Percentiles rank a stretch among this genome's conserved stretches.
phyloP scores from a whole-genome alignment of 805 yeast species.

The Ogataea parapolymorpha region DNA sequence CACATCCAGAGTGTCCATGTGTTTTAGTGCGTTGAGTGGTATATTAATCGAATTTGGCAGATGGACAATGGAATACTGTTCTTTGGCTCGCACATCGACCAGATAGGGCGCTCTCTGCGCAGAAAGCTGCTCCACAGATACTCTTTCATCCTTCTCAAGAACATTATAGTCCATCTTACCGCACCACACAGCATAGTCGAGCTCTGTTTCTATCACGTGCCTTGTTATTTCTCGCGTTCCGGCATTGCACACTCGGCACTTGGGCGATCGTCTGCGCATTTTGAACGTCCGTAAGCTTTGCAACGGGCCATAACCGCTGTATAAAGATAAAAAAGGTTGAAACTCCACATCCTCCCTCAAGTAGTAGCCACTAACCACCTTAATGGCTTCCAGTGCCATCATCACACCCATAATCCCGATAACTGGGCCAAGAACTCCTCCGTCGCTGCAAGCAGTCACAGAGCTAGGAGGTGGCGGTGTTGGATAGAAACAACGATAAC shows the following conservation, averaged over 20 bases:
- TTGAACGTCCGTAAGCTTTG: constrained; percentile 70
- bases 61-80: constrained; percentile 67
- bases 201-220: constrained; percentile 42
- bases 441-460: constrained; percentile 84
- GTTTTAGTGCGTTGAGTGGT: constrained; percentile 52
- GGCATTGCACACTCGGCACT: constrained; percentile 64
- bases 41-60: constrained; percentile 59
- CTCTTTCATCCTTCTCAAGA: constrained; percentile 42
- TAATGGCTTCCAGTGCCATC: constrained; percentile 87
- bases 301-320: constrained; percentile 57
- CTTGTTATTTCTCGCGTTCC: constrained; percentile 46
- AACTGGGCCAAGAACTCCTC: constrained; percentile 95
- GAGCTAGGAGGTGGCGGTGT: constrained; percentile 81
- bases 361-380: constrained; percentile 61
- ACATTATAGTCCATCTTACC: constrained; percentile 53
- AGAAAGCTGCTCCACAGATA: constrained; percentile 39
- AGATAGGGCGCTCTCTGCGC: neutral
- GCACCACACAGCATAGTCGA: constrained; percentile 74
- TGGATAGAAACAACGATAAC: constrained; percentile 93
- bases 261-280: constrained; percentile 64
- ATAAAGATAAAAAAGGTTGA: constrained; percentile 65
- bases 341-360: constrained; percentile 46
- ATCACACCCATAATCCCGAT: constrained; percentile 86
- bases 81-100: constrained; percentile 75
- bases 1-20: constrained; percentile 22